These are phyloP conservation scores for Lanmaoa rubissima DNA, from an alignment of 768 basidiomycete genomes.

Conservation along the genomic window DNA sequence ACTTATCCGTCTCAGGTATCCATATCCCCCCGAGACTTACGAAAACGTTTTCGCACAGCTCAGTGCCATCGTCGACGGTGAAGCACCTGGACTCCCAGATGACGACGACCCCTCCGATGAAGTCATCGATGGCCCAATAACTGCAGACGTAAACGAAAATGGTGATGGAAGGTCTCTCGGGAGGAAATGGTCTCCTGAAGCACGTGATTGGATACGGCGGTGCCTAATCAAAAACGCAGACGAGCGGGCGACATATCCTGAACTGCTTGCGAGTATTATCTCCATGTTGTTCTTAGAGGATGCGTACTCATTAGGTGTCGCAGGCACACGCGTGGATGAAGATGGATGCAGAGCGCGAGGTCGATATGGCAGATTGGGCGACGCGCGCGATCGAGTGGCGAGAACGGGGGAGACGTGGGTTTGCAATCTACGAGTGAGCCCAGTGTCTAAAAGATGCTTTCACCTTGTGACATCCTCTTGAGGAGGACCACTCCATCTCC, in stretches of 20 bases:
- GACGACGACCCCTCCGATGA: constrained; percentile 34
- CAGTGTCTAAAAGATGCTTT: constrained; percentile 1
- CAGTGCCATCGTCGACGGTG: constrained; percentile 95
- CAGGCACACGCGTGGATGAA: constrained; percentile 80
- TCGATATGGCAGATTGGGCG: constrained; percentile 89
- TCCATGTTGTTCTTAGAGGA: not conserved
- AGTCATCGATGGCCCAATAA: constrained; percentile 3
- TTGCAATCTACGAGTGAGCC: constrained; percentile 25
- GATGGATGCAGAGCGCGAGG: constrained; percentile 54
- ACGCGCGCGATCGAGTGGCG: constrained; percentile 45
- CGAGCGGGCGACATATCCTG: constrained; percentile 75
- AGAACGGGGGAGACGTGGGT: constrained; percentile 25
- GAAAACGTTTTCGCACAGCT: constrained; percentile 95
- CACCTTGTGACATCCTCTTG: constrained; percentile 8
- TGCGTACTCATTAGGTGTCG: not conserved
- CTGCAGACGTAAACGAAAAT: constrained; percentile 12
- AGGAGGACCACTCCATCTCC: constrained; percentile 23
- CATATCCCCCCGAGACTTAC: constrained; percentile 97
- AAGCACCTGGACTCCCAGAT: constrained; percentile 82
- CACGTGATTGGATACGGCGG: constrained; percentile 76
- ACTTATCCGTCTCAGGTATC: constrained; percentile 50
- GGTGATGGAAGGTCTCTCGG: constrained; percentile 9
- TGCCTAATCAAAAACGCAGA: constrained; percentile 84
- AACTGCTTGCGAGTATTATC: constrained; percentile 60
- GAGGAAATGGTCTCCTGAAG: constrained; percentile 40